Base-by-base conservation (phyloP, 2,329 filamentous ascomycete species). In the Fusarium mundagurra region DNA sequence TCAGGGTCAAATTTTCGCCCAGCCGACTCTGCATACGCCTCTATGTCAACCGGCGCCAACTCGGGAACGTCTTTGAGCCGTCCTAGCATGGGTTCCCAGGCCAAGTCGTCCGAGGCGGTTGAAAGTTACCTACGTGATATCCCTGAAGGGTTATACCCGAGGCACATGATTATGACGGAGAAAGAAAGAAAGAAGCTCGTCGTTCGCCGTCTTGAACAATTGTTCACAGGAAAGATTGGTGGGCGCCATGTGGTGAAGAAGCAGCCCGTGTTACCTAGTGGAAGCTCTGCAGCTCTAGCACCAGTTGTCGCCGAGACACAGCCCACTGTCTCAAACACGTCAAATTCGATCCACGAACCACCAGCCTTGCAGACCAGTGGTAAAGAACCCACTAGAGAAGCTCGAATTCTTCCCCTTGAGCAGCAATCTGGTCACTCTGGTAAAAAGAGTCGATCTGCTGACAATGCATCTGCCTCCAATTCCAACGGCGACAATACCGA, bases 141-240 rank as follows among this genome's bases (percentile, higher is more conserved):
- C 10, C 92, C 93, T 0, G 88, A 91, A 71, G 91, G 92, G 0
- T 79, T 95, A 1, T 85, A 94, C 43, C 92, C 92, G 0, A 88
- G 88, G 17, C 86, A 88, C 48, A 84, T 87, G 31, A 80, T 85
- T 1, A 89, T 95, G 88, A 91, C 91, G 0, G 93, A 96, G 20
- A 91, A 90, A 73, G 88, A 92, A 11, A 94, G 90, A 84, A 94
- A 94, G 84, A 94, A 92, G 79, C 79, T 95, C 27, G 92, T 96
- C 0, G 94, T 96, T 6, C 88, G 90, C 61, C 88, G 93, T 5
- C 81, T 97, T 11, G 94, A 97, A 78, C 93, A 95, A 72, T 86
- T 97, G 4, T 97, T 96, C 71, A 94, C 93, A 1, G 94, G 94
- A 6, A 93, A 92, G 78, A 85, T 87, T 24, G 82, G 81, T 8